Evolutionary conservation across 1,139 yeast species (phyloP), one percentile per base, ranked within the genome.

Genomic region (Hansenula sp.): DNA sequence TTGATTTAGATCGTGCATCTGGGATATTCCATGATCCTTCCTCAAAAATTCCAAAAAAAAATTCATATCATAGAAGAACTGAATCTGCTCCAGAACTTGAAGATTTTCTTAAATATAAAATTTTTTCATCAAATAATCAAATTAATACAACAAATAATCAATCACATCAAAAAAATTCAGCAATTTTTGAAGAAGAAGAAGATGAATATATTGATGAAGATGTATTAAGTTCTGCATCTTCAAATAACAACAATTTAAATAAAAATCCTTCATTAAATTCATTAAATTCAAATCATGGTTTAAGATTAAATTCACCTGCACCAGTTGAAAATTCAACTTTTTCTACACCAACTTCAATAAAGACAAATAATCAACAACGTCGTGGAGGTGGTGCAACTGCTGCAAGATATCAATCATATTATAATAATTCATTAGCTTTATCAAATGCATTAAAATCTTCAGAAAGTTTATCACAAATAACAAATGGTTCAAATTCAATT

Each of bases 1-100:
- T 80, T 30, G 83, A 80, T 52, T 61, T 80, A 42, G 85, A 80
- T 52, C 77, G 77, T 41, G 79, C 80, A 13, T 61, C 75, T 16
- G 71, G 71, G 22, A 46, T 59, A 16, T 46, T 47, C 31, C 53
- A 53, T 29, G 58, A 60, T 34, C 60, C 61, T 4, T 20, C 41
- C 17, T 42, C 47, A 5, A 35, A 41, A 13, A 44, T 44, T 12
- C 28, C 43, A 39, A 42, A 8, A 48, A 41, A 32, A 38, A 38
- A 35, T 26, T 37, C 10, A 35, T 34, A 16, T 22, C 77, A 70
- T 50, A 65, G 72, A 53, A 61, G 77, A 46, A 62, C 75, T 1
- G 78, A 72, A 52, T 69, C 71, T 50, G 77, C 77, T 1, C 78
- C 78, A 3, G 74, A 68, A 40, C 48, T 68, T 29, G 65, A 63